phyloP scores from a whole-genome alignment of 306 rosid genomes.

The Sicyos edulis region DNA sequence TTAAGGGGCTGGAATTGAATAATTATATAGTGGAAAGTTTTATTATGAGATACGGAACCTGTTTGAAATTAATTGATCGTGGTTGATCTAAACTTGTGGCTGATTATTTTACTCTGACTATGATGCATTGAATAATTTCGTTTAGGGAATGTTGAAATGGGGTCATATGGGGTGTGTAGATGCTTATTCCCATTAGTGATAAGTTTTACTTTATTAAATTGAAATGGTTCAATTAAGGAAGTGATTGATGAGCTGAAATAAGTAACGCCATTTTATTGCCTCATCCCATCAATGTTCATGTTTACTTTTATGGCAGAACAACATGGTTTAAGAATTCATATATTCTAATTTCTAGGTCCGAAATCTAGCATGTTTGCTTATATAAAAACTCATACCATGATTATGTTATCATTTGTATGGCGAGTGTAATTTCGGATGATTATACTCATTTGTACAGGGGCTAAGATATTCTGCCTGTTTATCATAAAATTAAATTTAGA shows the following conservation, averaged over 20 bases:
- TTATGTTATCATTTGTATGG: neutral
- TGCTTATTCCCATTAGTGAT: neutral
- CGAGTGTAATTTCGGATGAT: neutral
- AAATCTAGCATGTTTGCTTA: neutral
- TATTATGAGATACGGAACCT: neutral
- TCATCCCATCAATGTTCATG: neutral
- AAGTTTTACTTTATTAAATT: neutral
- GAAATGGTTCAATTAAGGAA: neutral
- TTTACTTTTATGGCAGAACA: neutral
- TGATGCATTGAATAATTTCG: neutral
- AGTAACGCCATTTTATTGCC: neutral
- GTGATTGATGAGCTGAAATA: neutral
- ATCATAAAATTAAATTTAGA: neutral
- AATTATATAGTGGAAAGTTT: neutral
- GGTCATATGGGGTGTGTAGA: neutral
- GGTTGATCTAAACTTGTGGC: neutral
- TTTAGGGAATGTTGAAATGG: neutral
- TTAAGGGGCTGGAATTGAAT: neutral
- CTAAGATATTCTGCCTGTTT: neutral
- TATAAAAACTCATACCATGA: neutral
- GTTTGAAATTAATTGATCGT: neutral
- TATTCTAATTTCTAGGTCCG: neutral
- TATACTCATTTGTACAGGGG: neutral
- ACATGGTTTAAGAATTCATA: neutral
- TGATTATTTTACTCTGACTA: neutral